Conservation (phyloP, 495 filamentous ascomycete species). For the Tricharina praecox region DNA sequence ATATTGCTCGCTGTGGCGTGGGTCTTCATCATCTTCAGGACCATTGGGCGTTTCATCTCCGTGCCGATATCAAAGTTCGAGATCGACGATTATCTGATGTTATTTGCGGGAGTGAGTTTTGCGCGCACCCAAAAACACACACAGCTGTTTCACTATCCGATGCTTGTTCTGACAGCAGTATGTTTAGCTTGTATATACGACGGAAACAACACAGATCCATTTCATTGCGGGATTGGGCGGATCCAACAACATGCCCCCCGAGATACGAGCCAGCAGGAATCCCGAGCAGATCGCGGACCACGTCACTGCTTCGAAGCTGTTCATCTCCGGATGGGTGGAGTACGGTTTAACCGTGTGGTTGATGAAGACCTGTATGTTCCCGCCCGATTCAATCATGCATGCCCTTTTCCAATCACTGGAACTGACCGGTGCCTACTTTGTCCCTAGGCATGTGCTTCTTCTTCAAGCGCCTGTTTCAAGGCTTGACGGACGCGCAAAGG, state of each 20-base stretch:
- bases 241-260: conserved; percentile 1
- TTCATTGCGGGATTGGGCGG: neutral
- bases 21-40: neutral
- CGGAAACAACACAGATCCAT: neutral
- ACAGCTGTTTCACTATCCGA: neutral
- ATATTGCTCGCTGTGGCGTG: neutral
- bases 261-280: neutral
- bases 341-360: conserved; percentile 1
- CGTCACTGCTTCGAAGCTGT: neutral
- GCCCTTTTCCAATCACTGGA: no score
- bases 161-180: neutral
- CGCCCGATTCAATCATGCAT: no score
- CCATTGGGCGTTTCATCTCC: neutral
- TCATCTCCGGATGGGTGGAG: neutral
- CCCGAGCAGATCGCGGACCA: neutral
- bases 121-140: no score
- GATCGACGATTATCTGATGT: neutral
- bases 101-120: neutral
- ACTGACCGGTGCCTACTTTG: no score
- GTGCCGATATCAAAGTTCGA: neutral
- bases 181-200: neutral
- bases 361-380: neutral
- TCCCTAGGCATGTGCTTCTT: conserved; percentile 1
- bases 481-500: neutral
- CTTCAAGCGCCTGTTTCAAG: neutral